phyloP scores from a whole-genome alignment of 805 yeast genomes.

The Zygotorulaspora chibaensis region DNA sequence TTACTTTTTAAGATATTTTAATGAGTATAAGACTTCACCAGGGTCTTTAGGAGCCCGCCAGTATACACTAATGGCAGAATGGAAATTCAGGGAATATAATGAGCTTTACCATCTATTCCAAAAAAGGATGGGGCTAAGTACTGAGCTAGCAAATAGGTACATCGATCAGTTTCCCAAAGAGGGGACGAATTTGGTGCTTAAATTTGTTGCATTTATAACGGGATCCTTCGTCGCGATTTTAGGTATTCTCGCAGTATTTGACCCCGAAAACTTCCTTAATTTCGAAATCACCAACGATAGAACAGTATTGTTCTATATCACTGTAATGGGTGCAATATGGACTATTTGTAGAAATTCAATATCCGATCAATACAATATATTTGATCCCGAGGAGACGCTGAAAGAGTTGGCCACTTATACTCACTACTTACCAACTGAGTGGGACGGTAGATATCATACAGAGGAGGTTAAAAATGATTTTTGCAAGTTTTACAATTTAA shows the following conservation, averaged over 20 bases:
- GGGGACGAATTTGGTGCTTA: constrained; percentile 48
- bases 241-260: constrained; percentile 70
- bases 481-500: constrained; percentile 69
- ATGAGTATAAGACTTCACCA: constrained; percentile 88
- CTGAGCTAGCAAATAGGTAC: constrained; percentile 75
- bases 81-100: constrained; percentile 92
- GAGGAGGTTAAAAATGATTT: constrained; percentile 81
- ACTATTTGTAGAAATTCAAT: constrained; percentile 74
- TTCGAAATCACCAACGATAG: constrained; percentile 81
- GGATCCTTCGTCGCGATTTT: constrained; percentile 90
- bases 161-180: constrained; percentile 91
- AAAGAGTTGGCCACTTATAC: constrained; percentile 79
- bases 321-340: constrained; percentile 82
- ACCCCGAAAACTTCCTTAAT: constrained; percentile 86
- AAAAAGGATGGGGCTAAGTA: constrained; percentile 70
- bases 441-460: constrained; percentile 85
- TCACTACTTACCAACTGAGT: constrained; percentile 80
- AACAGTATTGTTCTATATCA: constrained; percentile 82
- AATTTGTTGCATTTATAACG: constrained; percentile 65
- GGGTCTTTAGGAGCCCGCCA: constrained; percentile 76
- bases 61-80: constrained; percentile 89
- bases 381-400: constrained; percentile 88
- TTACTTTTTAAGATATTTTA: constrained; percentile 86
- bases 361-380: constrained; percentile 63
- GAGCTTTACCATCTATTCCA: constrained; percentile 87